Evolutionary conservation across 2,329 filamentous ascomycete genomes (phyloP).

Genomic region (Ophiostoma sp.): DNA sequence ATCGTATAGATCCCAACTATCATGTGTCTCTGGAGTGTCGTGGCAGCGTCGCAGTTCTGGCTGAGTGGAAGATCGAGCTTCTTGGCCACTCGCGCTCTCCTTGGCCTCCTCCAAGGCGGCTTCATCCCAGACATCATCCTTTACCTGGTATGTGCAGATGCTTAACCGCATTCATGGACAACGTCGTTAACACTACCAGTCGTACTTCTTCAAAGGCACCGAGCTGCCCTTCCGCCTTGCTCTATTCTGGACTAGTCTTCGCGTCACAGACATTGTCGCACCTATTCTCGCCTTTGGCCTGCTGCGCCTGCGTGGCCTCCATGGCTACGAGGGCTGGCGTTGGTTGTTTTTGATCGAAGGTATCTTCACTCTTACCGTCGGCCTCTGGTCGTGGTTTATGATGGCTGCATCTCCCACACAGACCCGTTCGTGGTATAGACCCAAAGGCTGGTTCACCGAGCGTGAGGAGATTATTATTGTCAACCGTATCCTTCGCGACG

Average conservation of each 20-base stretch:
- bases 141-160: neutral
- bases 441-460: constrained; percentile 7
- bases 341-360: constrained; percentile 53
- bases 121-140: constrained; percentile 4
- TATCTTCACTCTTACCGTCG: constrained; percentile 38
- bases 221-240: constrained; percentile 34
- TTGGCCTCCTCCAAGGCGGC: neutral
- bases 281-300: constrained; percentile 35
- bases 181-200: constrained; percentile 34
- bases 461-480: constrained; percentile 31
- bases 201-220: constrained; percentile 34
- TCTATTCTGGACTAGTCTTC: constrained; percentile 33
- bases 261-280: constrained; percentile 33
- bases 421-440: constrained; percentile 28
- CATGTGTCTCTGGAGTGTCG: constrained; percentile 34
- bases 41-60: constrained; percentile 31
- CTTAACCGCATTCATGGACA: constrained; percentile 31
- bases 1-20: constrained; percentile 35
- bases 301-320: constrained; percentile 34
- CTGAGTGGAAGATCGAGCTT: constrained; percentile 25
- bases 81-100: constrained; percentile 23
- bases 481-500: constrained; percentile 43
- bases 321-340: constrained; percentile 35
- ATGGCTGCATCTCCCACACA: constrained; percentile 42
- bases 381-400: constrained; percentile 42